Evolutionary conservation across 1,284 basidiomycete species (phyloP).

Genomic region (Austroboletus niveus): DNA sequence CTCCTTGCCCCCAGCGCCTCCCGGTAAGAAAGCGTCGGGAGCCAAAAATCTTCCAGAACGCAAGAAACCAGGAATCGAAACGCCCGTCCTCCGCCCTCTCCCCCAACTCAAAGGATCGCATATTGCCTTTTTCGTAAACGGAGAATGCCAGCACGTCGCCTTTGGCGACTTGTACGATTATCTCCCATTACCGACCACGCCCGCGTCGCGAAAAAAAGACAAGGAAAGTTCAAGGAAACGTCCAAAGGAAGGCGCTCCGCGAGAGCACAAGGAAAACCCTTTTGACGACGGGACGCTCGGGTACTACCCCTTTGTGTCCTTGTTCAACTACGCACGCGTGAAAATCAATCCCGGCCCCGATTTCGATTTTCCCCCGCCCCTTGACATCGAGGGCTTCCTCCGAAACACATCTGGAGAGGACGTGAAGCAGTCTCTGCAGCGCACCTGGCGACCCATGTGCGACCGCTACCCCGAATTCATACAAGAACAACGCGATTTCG

Average conservation of each 20-base stretch:
- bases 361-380: slow-evolving; percentile 78
- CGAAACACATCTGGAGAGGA: slow-evolving; percentile 34
- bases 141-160: slow-evolving; percentile 81
- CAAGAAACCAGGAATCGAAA: slow-evolving; percentile 24
- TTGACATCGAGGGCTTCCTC: slow-evolving; percentile 67
- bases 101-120: slow-evolving; percentile 72
- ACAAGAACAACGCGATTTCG: slow-evolving; percentile 72
- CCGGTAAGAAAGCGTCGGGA: slow-evolving; percentile 62
- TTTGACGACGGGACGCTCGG: slow-evolving; percentile 95
- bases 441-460: slow-evolving; percentile 71
- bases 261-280: slow-evolving; percentile 76
- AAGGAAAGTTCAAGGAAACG: slow-evolving; percentile 51
- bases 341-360: slow-evolving; percentile 85
- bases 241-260: slow-evolving; percentile 58
- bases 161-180: slow-evolving; percentile 92
- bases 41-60: slow-evolving; percentile 64
- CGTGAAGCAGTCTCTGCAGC: slow-evolving; percentile 34
- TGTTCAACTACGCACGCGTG: slow-evolving; percentile 89
- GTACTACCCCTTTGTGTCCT: slow-evolving; percentile 93
- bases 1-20: slow-evolving; percentile 53
- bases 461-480: slow-evolving; percentile 81
- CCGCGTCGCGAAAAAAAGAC: slow-evolving; percentile 52
- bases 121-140: slow-evolving; percentile 92
- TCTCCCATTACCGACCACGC: slow-evolving; percentile 73
- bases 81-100: slow-evolving; percentile 57